Conservation (phyloP, 768 basidiomycete genomes). For the Leucosporidium creatinivorum region DNA sequence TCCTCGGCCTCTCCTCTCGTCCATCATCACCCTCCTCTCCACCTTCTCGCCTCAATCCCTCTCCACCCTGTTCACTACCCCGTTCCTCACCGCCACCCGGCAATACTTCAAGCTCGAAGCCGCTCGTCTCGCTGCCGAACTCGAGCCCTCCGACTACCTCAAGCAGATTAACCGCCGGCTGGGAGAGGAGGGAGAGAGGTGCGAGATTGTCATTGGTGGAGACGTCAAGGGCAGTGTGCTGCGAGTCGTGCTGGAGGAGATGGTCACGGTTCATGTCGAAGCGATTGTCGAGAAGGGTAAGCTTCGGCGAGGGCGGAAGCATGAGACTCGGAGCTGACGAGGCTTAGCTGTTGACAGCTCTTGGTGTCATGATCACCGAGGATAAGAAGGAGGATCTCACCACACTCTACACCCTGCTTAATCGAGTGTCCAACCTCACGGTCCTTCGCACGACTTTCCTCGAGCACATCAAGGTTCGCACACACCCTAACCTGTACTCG, state of each 20-base stretch:
- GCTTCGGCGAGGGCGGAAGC: neutral
- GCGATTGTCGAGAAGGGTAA: conserved; percentile 42
- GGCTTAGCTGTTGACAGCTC: conserved; percentile 47
- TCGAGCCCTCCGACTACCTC: conserved; percentile 58
- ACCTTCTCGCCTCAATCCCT: conserved; percentile 53
- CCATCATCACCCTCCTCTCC: conserved; percentile 29
- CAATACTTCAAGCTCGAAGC: conserved; percentile 73
- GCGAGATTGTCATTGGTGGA: conserved; percentile 13
- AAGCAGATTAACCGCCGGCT: conserved; percentile 68
- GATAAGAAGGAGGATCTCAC: conserved; percentile 48
- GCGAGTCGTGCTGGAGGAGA: conserved; percentile 52
- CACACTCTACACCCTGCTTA: conserved; percentile 58
- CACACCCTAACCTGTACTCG: neutral
- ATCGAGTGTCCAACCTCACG: conserved; percentile 52
- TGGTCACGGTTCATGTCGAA: conserved; percentile 50
- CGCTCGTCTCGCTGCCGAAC: conserved; percentile 56
- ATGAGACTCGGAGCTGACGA: neutral
- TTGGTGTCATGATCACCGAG: conserved; percentile 51
- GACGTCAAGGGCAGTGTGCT: conserved; percentile 45
- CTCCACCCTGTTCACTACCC: conserved; percentile 69
- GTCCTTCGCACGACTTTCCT: conserved; percentile 58
- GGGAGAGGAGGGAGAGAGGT: conserved; percentile 59
- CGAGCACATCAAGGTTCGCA: conserved; percentile 52
- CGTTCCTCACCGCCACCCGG: conserved; percentile 65
- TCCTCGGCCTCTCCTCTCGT: conserved; percentile 81